Conservation (phyloP, 2,329 filamentous ascomycete species). For the Fusarium liriodendri region DNA sequence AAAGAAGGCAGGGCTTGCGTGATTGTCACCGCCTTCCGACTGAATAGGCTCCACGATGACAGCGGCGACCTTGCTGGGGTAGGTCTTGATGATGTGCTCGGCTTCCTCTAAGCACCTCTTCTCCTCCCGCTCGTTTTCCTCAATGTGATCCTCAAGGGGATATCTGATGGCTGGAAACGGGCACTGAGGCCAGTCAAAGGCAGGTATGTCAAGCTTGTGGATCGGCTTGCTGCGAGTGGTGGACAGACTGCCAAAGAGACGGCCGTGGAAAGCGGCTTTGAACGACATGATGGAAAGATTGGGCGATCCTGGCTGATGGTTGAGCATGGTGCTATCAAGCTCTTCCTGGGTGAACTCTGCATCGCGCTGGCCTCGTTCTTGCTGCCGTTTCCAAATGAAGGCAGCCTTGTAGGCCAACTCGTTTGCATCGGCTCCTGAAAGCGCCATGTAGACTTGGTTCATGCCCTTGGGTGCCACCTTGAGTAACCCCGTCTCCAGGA, state of each 20-base stretch:
- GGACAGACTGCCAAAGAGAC: conserved; percentile 43
- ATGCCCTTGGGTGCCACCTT: conserved; percentile 59
- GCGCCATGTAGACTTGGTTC: conserved; percentile 90
- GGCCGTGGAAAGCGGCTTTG: background rate
- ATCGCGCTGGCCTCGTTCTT: conserved; percentile 70
- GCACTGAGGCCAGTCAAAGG: conserved; percentile 93
- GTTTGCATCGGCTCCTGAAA: conserved; percentile 90
- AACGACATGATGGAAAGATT: background rate
- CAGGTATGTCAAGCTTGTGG: conserved; percentile 93
- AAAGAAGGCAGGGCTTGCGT: background rate
- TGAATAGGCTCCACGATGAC: background rate
- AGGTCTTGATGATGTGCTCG: background rate
- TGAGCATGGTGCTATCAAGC: background rate
- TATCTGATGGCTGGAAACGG: conserved; percentile 87
- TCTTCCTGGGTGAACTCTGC: background rate
- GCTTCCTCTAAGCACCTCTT: background rate
- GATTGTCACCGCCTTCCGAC: background rate
- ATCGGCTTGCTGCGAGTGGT: conserved; percentile 92
- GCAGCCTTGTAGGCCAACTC: conserved; percentile 94
- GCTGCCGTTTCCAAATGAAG: conserved; percentile 88
- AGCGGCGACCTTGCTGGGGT: background rate
- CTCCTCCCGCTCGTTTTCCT: conserved; percentile 71
- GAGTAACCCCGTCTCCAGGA: background rate
- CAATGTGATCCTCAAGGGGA: conserved; percentile 81
- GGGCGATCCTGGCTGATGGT: background rate